These are phyloP conservation scores for Vachellia pachyceras DNA, from an alignment of 306 rosid species.

Conservation along the genomic window DNA sequence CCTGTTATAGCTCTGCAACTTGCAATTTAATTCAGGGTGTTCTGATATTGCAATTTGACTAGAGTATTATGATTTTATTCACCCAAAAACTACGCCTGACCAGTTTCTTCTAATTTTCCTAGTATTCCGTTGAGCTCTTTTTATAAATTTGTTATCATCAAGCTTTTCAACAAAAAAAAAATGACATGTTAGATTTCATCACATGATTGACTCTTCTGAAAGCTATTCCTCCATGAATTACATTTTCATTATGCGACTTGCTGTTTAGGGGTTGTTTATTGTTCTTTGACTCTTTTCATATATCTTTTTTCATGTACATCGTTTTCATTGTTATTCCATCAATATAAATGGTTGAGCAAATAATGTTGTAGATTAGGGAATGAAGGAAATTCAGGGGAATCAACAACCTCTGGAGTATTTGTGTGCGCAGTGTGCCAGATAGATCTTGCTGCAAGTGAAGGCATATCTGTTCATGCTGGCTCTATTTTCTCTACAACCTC, in stretches of 20 bases:
- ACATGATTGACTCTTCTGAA: background rate
- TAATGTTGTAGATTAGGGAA: slow-evolving; percentile 72
- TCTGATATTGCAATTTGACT: slow-evolving; percentile 8
- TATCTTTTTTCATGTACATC: background rate
- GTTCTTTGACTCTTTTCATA: background rate
- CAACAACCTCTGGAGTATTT: slow-evolving; percentile 71
- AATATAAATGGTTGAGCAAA: slow-evolving; percentile 2
- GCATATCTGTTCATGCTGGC: slow-evolving; percentile 93
- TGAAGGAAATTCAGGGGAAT: slow-evolving; percentile 64
- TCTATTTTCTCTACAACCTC: slow-evolving; percentile 87
- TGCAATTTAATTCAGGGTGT: background rate
- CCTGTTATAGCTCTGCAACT: background rate
- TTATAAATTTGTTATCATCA: background rate
- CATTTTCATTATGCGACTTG: background rate
- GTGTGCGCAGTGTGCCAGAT: slow-evolving; percentile 90
- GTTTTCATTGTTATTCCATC: background rate
- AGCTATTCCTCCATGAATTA: background rate
- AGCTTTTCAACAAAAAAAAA: background rate
- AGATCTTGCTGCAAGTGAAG: slow-evolving; percentile 87
- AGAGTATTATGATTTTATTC: background rate
- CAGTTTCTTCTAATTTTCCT: background rate
- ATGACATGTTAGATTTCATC: background rate
- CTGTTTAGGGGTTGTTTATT: background rate
- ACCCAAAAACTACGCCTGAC: background rate
- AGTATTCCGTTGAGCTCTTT: slow-evolving; percentile 5